Conservation (phyloP, 2,329 filamentous ascomycete genomes). For the Eurotiales sp. region DNA sequence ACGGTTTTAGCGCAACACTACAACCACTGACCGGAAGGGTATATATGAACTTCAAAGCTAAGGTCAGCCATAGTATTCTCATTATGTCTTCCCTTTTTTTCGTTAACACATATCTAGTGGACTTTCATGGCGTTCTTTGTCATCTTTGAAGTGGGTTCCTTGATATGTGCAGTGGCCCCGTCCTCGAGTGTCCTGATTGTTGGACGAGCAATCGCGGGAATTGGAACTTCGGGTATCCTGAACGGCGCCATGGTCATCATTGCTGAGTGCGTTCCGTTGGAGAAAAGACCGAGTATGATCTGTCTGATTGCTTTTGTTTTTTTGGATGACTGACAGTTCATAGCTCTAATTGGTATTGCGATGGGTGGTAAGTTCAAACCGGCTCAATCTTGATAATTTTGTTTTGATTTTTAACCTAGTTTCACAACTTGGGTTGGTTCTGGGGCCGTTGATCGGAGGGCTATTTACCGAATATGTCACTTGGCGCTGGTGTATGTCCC, state of each 20-base stretch:
- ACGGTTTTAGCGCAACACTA: constrained; percentile 19
- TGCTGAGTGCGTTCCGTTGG: constrained; percentile 22
- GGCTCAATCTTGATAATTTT: constrained; percentile 7
- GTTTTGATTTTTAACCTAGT: not conserved
- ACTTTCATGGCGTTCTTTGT: constrained; percentile 18
- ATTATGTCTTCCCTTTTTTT: not conserved
- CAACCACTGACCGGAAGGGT: constrained; percentile 26
- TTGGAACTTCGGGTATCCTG: constrained; percentile 33
- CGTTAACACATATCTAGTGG: constrained; percentile 23
- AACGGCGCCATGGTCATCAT: constrained; percentile 25
- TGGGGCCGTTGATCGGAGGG: constrained; percentile 4
- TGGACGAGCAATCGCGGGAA: constrained; percentile 34
- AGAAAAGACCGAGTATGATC: constrained; percentile 23
- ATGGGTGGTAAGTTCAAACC: not conserved
- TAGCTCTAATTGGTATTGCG: constrained; percentile 14
- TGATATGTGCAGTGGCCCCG: constrained; percentile 33
- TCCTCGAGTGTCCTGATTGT: constrained; percentile 32
- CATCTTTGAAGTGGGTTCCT: constrained; percentile 36
- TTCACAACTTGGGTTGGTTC: constrained; percentile 26
- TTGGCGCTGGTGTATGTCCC: constrained; percentile 9
- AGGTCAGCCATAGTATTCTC: not conserved
- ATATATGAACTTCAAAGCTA: constrained; percentile 24
- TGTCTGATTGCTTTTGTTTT: not conserved
- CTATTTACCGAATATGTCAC: not conserved
- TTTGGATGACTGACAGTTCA: not conserved